Base-by-base conservation (phyloP, 352 stramenopile genomes). In the Phytophthora fragariaefolia region DNA sequence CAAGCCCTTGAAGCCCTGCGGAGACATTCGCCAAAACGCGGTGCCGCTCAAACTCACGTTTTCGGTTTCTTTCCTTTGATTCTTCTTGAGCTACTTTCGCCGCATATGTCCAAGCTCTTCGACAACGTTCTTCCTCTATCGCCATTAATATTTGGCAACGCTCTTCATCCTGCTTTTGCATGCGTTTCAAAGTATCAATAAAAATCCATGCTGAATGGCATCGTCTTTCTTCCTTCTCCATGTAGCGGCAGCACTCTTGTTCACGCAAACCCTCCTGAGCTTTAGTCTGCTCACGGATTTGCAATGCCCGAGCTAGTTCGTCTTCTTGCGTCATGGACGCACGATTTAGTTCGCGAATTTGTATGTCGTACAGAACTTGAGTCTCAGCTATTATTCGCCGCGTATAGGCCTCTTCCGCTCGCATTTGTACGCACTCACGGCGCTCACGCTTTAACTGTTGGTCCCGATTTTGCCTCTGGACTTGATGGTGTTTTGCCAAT, bases 391-490 rank as follows among this genome's bases (percentile, higher is more conserved):
- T 28, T 9, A 80, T 13, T 2, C 77, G 76, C 2, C 73, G 57
- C 45, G 49, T 66, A 13, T 49, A 56, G 6, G 70, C 53, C 57
- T 89, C 82, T 73, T 91, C 80, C n/a, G 50, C 63, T 32, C 76
- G 69, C 80, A 91, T 89, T 18, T 62, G 34, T 6, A 76, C 70
- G 45, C 50, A 61, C 27, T 89, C 82, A 5, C 75, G 71, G 6
- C 49, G 50, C 20, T 80, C 67, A 27, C 72, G 60, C 24, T 66
- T 73, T 6, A 43, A 67, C 32, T 74, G 54, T 12, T 63, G 43
- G 3, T 81, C 68, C 6, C 64, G 32, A 24, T 32, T 53, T 15
- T 75, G 64, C 46, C 64, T 63, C 4, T 67, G 48, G 36, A 28
- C 27, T 48, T 66, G 50, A 38, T 75, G 55, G 23, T 36, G 22